A percentile compares a stretch with the other conserved stretches of the same genome.
phyloP scores from a whole-genome alignment of 2,329 filamentous ascomycete species.

The Sclerotiophoma versabilis region DNA sequence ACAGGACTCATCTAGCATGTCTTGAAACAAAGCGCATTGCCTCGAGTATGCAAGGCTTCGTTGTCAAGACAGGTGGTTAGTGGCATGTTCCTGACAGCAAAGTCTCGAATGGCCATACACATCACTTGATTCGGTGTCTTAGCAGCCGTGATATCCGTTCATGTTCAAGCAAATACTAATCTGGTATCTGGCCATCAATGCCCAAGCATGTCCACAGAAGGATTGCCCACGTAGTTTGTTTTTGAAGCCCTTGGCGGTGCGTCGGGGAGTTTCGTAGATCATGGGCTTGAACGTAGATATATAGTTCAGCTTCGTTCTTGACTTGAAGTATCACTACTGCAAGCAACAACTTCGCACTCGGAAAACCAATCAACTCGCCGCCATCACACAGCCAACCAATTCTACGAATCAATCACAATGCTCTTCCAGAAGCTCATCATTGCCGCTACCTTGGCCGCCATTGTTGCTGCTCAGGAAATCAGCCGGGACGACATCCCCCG shows the following conservation, averaged over 20 bases:
- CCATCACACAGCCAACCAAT: not conserved
- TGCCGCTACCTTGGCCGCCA: conserved; percentile 27
- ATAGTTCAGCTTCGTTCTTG: not conserved
- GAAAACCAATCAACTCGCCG: not conserved
- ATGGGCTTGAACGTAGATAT: conserved; percentile 4
- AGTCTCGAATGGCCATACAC: not conserved
- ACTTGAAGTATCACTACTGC: not conserved
- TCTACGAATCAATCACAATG: conserved; percentile 19
- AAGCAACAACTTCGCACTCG: not conserved
- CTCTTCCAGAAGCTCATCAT: conserved; percentile 36
- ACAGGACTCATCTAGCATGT: not conserved
- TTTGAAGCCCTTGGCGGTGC: conserved; percentile 3
- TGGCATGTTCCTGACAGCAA: not conserved
- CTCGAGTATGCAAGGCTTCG: conserved; percentile 7
- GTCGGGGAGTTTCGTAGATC: not conserved
- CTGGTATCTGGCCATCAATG: not conserved
- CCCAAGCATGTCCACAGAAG: conserved; percentile 2
- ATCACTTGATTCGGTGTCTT: conserved; percentile 6
- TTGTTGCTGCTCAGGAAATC: conserved; percentile 38
- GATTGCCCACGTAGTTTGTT: not conserved
- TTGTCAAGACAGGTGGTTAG: conserved; percentile 1
- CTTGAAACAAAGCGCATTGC: conserved; percentile 1
- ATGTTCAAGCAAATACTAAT: conserved; percentile 3
- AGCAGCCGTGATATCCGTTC: conserved; percentile 6
- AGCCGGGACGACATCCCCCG: conserved; percentile 39